Conservation (phyloP, 2,329 filamentous ascomycete genomes). For the Chalaropsis thielavioides region DNA sequence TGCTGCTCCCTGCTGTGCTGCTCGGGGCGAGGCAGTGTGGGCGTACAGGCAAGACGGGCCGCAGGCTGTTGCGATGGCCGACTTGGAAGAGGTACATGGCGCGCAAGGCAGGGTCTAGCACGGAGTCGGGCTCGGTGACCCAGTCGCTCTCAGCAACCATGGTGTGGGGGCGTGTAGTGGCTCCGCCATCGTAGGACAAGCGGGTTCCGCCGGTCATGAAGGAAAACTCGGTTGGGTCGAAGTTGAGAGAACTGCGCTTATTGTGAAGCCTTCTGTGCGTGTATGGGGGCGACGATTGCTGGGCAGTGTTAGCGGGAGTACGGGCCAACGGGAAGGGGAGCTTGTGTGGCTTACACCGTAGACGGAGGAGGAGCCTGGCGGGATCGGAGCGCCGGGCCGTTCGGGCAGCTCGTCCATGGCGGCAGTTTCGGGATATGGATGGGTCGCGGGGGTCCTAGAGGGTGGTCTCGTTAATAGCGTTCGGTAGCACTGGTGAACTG, state of each 20-base stretch:
- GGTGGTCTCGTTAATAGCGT: background rate
- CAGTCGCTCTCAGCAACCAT: slow-evolving; percentile 11
- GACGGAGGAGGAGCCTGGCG: slow-evolving; percentile 1
- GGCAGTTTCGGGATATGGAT: background rate
- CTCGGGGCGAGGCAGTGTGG: background rate
- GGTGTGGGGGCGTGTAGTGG: background rate
- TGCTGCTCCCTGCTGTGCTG: background rate
- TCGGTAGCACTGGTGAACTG: background rate
- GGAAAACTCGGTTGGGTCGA: slow-evolving; percentile 2
- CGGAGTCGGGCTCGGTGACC: slow-evolving; percentile 11
- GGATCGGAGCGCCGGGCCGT: background rate
- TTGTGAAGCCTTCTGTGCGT: background rate
- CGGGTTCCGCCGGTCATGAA: slow-evolving; percentile 1
- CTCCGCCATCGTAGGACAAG: background rate
- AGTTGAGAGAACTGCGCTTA: slow-evolving; percentile 6
- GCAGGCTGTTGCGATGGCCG: background rate
- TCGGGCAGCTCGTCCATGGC: slow-evolving; percentile 1
- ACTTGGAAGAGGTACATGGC: background rate
- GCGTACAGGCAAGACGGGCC: background rate
- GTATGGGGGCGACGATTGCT: background rate
- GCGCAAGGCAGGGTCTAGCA: background rate
- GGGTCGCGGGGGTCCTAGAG: background rate
- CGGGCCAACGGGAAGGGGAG: too few relatives aligned
- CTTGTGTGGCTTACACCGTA: background rate
- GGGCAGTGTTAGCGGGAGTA: background rate